A percentile compares a stretch with the other conserved stretches of the same genome.
phyloP scores from a whole-genome alignment of 148 eudicot species.

The Persicaria tinctoria region DNA sequence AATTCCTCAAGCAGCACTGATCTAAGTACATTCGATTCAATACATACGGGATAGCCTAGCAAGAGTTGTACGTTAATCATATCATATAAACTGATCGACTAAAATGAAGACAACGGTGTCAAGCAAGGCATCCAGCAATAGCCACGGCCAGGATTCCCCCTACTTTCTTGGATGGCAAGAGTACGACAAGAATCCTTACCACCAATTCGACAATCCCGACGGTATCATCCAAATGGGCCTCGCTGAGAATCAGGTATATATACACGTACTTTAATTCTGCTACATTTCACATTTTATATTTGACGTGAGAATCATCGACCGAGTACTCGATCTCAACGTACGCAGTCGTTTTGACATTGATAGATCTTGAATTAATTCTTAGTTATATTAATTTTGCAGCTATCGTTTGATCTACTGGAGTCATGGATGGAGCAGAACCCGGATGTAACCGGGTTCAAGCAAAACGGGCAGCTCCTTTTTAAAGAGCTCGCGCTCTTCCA shows the following conservation, averaged over 20 bases:
- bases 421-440: slow-evolving; percentile 47
- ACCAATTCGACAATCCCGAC: slow-evolving; percentile 32
- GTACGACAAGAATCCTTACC: slow-evolving; percentile 58
- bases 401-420: slow-evolving; percentile 56
- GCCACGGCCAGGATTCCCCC: slow-evolving; percentile 63
- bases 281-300: too few relatives aligned
- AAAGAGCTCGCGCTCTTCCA: slow-evolving; percentile 64
- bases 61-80: background rate
- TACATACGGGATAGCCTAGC: too few relatives aligned
- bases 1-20: too few relatives aligned
- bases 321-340: too few relatives aligned
- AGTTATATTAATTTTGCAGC: slow-evolving; percentile 22
- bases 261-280: too few relatives aligned
- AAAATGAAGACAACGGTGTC: slow-evolving; percentile 28
- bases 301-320: too few relatives aligned
- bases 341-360: too few relatives aligned
- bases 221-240: slow-evolving; percentile 81
- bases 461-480: slow-evolving; percentile 41
- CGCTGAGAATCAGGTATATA: slow-evolving; percentile 57
- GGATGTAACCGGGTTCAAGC: slow-evolving; percentile 30
- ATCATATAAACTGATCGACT: background rate
- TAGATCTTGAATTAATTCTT: too few relatives aligned
- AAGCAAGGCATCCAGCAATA: slow-evolving; percentile 33
- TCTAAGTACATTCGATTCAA: too few relatives aligned
- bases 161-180: slow-evolving; percentile 69